Conservation (phyloP, 2,329 filamentous ascomycete genomes). For the Pseudomassariella vexata region DNA sequence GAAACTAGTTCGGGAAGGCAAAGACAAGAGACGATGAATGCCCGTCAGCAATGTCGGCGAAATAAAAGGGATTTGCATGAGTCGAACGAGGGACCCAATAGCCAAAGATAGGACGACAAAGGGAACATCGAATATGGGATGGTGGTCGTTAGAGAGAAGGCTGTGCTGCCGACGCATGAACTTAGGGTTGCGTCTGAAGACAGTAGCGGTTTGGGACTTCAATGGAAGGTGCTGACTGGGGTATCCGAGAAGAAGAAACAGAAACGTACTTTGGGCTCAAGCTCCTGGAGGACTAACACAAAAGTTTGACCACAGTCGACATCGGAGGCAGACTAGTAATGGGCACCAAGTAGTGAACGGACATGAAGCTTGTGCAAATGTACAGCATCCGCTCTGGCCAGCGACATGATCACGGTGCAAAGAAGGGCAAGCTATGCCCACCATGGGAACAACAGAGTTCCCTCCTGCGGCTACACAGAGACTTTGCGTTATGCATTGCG, state of each 20-base stretch:
- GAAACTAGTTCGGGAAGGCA: conserved; percentile 4
- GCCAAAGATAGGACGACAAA: conserved; percentile 12
- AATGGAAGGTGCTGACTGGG: conserved; percentile 16
- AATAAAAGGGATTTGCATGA: conserved; percentile 9
- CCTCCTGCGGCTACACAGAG: conserved; percentile 23
- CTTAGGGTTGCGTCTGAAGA: conserved; percentile 22
- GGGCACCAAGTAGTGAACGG: conserved; percentile 8
- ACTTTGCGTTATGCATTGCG: conserved; percentile 28
- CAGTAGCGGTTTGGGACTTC: conserved; percentile 21
- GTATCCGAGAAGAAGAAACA: conserved; percentile 16
- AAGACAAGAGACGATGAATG: conserved; percentile 8
- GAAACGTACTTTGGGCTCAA: conserved; percentile 13
- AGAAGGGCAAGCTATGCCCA: conserved; percentile 13
- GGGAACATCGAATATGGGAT: conserved; percentile 15
- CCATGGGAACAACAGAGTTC: conserved; percentile 19
- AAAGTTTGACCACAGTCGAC: conserved; percentile 17
- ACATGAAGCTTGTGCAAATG: conserved; percentile 9
- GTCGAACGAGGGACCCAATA: conserved; percentile 16
- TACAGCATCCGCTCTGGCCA: conserved; percentile 13
- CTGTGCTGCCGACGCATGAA: conserved; percentile 26
- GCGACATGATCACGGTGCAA: conserved; percentile 18
- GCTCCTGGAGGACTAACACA: conserved; percentile 11
- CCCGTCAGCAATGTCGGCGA: conserved; percentile 1
- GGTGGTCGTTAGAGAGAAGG: conserved; percentile 16
- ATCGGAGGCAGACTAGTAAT: conserved; percentile 12